Evolutionary conservation across 495 filamentous ascomycete genomes (phyloP).

Genomic region (Cudoniella acicularis): DNA sequence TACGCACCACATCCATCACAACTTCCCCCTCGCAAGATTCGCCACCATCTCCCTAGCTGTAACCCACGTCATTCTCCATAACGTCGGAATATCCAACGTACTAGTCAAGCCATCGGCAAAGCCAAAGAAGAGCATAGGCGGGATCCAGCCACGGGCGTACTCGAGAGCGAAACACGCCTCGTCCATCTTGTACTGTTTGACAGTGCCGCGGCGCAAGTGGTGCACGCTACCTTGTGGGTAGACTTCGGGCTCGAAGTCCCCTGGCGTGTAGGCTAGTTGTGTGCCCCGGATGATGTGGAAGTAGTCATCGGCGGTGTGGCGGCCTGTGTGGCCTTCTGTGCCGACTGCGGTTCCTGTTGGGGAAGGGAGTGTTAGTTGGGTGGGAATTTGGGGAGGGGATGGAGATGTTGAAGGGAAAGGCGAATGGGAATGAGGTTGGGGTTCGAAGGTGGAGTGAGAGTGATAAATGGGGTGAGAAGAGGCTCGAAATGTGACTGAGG

Average conservation of each 20-base stretch:
- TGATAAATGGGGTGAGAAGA: too few relatives aligned
- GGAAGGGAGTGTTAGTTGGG: neutral
- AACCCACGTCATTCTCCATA: slow-evolving; percentile 70
- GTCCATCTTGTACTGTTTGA: slow-evolving; percentile 85
- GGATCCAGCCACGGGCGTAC: slow-evolving; percentile 87
- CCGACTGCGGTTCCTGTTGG: slow-evolving; percentile 75
- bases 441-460: too few relatives aligned
- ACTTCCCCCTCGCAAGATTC: slow-evolving; percentile 68
- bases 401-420: too few relatives aligned
- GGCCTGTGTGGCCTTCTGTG: slow-evolving; percentile 81
- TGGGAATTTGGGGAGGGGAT: too few relatives aligned
- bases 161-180: slow-evolving; percentile 79
- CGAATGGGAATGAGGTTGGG: too few relatives aligned
- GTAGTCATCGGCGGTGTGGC: slow-evolving; percentile 88
- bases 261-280: slow-evolving; percentile 68
- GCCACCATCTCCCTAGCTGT: slow-evolving; percentile 69
- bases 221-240: slow-evolving; percentile 75
- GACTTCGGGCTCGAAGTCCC: slow-evolving; percentile 64
- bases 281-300: slow-evolving; percentile 81
- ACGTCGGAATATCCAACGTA: slow-evolving; percentile 72
- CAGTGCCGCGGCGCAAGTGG: slow-evolving; percentile 68
- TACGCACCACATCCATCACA: too few relatives aligned
- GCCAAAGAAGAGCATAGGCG: slow-evolving; percentile 84
- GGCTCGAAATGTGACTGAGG: too few relatives aligned
- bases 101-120: slow-evolving; percentile 74